These are phyloP conservation scores for Cadophora gregata DNA, from an alignment of 2,329 filamentous ascomycete genomes.

Conservation along the genomic window DNA sequence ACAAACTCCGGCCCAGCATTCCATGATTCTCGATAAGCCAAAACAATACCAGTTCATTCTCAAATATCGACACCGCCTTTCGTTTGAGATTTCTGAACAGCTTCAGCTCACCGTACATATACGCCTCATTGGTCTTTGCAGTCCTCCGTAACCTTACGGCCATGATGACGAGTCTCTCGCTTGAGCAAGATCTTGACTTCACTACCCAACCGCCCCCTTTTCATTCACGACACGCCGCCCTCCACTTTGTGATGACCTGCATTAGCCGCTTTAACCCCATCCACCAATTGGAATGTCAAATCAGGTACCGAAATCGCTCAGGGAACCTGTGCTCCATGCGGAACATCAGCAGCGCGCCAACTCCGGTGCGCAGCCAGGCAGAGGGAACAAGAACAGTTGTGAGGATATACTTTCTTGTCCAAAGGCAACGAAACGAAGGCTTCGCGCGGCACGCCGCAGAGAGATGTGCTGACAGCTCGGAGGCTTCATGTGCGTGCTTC, in stretches of 20 bases:
- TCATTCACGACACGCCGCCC: slow-evolving; percentile 14
- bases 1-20: not conserved
- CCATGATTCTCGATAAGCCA: not conserved
- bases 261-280: slow-evolving; percentile 1
- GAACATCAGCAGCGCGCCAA: not conserved
- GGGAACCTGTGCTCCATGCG: not conserved
- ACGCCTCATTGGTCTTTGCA: slow-evolving; percentile 7
- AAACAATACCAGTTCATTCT: not conserved
- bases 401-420: not conserved
- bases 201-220: not conserved
- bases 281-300: slow-evolving; percentile 10
- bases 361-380: not conserved
- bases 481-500: not conserved
- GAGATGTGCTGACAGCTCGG: not conserved
- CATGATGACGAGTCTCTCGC: slow-evolving; percentile 10
- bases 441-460: not conserved
- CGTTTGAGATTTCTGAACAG: not conserved
- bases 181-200: slow-evolving; percentile 5
- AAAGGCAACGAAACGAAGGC: not conserved
- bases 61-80: not conserved
- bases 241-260: slow-evolving; percentile 3
- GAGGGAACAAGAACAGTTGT: not conserved
- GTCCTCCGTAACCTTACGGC: not conserved
- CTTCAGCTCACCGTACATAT: slow-evolving; percentile 15
- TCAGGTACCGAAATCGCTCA: slow-evolving; percentile 11